These are phyloP conservation scores for Penicillium palitans DNA, from an alignment of 2,329 filamentous ascomycete genomes.

Conservation along the genomic window DNA sequence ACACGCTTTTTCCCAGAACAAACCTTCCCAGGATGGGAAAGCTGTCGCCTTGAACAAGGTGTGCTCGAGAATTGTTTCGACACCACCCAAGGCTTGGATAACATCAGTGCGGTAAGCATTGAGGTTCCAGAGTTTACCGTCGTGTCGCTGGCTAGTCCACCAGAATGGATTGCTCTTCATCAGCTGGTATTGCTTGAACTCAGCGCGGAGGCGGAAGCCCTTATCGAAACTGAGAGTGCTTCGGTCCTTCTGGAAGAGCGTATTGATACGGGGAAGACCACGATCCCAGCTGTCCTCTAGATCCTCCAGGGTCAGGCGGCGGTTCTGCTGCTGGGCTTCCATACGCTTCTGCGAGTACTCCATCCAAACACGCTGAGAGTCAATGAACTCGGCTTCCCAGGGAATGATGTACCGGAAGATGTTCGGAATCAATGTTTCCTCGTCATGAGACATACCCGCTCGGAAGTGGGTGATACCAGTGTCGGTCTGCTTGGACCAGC, in stretches of 20 bases:
- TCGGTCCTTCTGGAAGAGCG: conserved; percentile 96
- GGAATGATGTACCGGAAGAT: conserved; percentile 99
- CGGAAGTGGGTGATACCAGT: conserved; percentile 96
- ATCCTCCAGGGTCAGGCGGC: conserved; percentile 90
- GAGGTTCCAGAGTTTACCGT: conserved; percentile 95
- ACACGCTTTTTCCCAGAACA: conserved; percentile 79
- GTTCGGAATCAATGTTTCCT: conserved; percentile 96
- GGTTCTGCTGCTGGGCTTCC: conserved; percentile 96
- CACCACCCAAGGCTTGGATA: conserved; percentile 92
- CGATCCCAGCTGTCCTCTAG: conserved; percentile 98
- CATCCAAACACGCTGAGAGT: conserved; percentile 98
- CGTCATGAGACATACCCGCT: conserved; percentile 96
- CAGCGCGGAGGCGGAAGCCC: conserved; percentile 89
- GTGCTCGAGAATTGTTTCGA: conserved; percentile 96
- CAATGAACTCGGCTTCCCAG: conserved; percentile 98
- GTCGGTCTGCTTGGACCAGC: conserved; percentile 98
- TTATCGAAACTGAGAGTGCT: conserved; percentile 98
- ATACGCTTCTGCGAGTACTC: conserved; percentile 98
- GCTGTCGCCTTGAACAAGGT: conserved; percentile 96
- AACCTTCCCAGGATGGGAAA: conserved; percentile 94
- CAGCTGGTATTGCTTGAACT: conserved; percentile 97
- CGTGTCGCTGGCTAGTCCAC: conserved; percentile 98
- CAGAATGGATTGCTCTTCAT: conserved; percentile 99
- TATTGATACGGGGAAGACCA: conserved; percentile 96
- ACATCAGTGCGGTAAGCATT: conserved; percentile 96